These are phyloP conservation scores for Termitomyces sp. DNA, from an alignment of 768 basidiomycete genomes.

Conservation along the genomic window DNA sequence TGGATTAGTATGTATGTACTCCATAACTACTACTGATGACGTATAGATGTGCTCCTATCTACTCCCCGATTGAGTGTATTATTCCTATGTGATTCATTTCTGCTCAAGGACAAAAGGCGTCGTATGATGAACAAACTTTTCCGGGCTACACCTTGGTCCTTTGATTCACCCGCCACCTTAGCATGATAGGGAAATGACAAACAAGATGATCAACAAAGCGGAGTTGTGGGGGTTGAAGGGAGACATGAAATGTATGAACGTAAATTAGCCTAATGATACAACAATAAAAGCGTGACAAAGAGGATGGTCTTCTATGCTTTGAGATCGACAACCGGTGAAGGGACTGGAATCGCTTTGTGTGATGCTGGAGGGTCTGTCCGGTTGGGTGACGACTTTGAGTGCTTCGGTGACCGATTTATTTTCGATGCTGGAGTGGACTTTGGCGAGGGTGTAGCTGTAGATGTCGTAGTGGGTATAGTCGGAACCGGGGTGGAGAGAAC, in stretches of 20 bases:
- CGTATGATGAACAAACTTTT: neutral
- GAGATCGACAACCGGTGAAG: slow-evolving; percentile 21
- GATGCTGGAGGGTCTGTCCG: slow-evolving; percentile 20
- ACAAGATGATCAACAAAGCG: neutral
- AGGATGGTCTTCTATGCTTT: slow-evolving; percentile 19
- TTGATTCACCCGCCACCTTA: too few relatives aligned
- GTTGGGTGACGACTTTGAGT: slow-evolving; percentile 9
- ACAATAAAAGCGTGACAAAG: neutral
- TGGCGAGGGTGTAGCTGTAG: neutral
- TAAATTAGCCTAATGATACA: slow-evolving; percentile 14
- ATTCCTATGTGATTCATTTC: neutral
- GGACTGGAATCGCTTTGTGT: slow-evolving; percentile 15
- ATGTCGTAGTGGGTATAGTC: neutral
- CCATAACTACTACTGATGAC: neutral
- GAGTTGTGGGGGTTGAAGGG: neutral
- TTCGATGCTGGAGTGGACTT: slow-evolving; percentile 3
- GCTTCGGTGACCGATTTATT: slow-evolving; percentile 1
- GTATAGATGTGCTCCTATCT: neutral
- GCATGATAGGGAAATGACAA: neutral
- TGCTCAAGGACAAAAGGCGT: neutral
- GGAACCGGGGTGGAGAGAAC: neutral
- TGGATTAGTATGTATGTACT: neutral
- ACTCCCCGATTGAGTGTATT: neutral
- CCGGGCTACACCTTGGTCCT: neutral
- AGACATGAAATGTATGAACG: neutral